These are phyloP conservation scores for Dendrocalamus latiflorus DNA, from an alignment of 202 grass and related monocot genomes.

Conservation along the genomic window DNA sequence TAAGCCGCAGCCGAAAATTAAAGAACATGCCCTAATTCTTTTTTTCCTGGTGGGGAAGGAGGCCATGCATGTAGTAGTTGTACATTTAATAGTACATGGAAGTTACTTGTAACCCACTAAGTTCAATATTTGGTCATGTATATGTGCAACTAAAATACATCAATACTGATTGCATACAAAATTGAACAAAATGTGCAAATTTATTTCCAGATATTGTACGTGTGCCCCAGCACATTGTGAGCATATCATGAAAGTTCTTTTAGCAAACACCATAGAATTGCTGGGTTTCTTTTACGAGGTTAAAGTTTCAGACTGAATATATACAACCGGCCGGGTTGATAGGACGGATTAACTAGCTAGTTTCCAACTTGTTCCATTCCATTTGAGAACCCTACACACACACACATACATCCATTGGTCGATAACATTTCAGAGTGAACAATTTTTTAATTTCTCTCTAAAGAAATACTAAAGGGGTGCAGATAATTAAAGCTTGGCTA, in stretches of 20 bases:
- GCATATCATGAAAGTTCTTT: background rate
- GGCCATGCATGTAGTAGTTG: background rate
- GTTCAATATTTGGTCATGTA: background rate
- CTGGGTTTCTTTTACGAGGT: background rate
- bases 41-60: background rate
- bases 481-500: slow-evolving; percentile 7
- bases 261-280: background rate
- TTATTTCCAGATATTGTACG: background rate
- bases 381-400: background rate
- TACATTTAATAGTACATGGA: background rate
- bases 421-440: background rate
- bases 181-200: background rate
- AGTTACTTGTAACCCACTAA: background rate
- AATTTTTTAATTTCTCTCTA: background rate
- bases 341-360: slow-evolving; percentile 22
- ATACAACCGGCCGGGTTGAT: slow-evolving; percentile 2
- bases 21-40: too few relatives aligned
- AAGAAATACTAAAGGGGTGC: background rate
- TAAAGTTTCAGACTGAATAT: background rate
- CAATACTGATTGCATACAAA: background rate
- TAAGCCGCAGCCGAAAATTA: too few relatives aligned
- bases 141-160: background rate
- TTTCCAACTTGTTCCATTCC: slow-evolving; percentile 23
- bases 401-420: background rate
- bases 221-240: background rate